These are phyloP conservation scores for Phytopythium mirpurense DNA, from an alignment of 352 stramenopile species.

Conservation along the genomic window DNA sequence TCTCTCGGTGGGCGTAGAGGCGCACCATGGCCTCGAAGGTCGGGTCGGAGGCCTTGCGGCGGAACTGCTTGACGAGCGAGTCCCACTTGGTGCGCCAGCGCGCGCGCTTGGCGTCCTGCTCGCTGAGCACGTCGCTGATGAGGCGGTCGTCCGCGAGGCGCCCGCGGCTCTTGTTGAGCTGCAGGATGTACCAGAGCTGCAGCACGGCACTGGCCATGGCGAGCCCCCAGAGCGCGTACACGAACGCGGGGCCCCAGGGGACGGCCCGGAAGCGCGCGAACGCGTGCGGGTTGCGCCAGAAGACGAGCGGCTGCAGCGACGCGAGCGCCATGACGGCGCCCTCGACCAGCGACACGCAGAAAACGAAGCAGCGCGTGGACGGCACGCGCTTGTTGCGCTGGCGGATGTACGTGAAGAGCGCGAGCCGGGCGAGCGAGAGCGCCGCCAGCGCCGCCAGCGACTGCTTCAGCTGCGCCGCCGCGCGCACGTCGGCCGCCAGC, in stretches of 20 bases:
- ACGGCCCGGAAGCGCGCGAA: slow-evolving; percentile 44
- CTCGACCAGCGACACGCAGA: slow-evolving; percentile 66
- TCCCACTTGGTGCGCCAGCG: slow-evolving; percentile 73
- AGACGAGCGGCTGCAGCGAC: slow-evolving; percentile 64
- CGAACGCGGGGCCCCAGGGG: slow-evolving; percentile 46
- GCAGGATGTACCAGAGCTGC: slow-evolving; percentile 71
- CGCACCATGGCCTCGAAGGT: slow-evolving; percentile 81
- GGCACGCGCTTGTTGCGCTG: slow-evolving; percentile 63
- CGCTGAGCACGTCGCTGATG: slow-evolving; percentile 54
- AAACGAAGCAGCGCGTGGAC: slow-evolving; percentile 73
- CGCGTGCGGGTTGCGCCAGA: slow-evolving; percentile 39
- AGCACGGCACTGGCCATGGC: slow-evolving; percentile 45
- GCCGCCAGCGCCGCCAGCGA: slow-evolving; percentile 53
- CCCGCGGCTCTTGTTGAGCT: slow-evolving; percentile 70
- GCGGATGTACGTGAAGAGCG: slow-evolving; percentile 67
- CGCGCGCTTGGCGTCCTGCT: slow-evolving; percentile 41
- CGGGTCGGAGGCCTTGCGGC: slow-evolving; percentile 51
- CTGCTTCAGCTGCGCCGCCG: slow-evolving; percentile 48
- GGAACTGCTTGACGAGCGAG: slow-evolving; percentile 64
- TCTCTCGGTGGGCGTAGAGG: slow-evolving; percentile 76
- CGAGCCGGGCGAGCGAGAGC: slow-evolving; percentile 44
- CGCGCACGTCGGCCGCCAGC: slow-evolving; percentile 30
- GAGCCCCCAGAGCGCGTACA: slow-evolving; percentile 44
- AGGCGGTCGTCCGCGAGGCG: slow-evolving; percentile 54
- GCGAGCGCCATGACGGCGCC: slow-evolving; percentile 31